Evolutionary conservation across 176 grass and related monocot species (phyloP), one percentile per base, ranked within the genome.

Genomic region (Ensete glaucum): DNA sequence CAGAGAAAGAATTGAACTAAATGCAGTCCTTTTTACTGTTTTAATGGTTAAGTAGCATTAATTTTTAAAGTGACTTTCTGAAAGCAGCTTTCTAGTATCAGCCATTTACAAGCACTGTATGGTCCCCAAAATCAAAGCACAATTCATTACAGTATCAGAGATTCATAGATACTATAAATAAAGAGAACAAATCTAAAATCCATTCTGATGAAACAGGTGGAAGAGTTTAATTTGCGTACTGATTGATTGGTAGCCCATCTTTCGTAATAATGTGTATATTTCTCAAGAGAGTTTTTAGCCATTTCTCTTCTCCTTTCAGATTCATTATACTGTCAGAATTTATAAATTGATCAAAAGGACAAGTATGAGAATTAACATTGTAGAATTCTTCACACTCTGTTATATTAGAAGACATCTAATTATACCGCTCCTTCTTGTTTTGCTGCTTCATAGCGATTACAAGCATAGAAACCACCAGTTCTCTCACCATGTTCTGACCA

Each of bases 251-350:
- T 90, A 69, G 96, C 96, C 96, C 96, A 99, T 34, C 96, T 91
- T 67, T 99, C 96, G 83, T 99, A 99, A 79, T 99, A 99, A 82
- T 99, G 96, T 67, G 96, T 99, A 62, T 99, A 99, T 82, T 88
- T 99, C 83, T 99, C 96, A 66, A 95, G 96, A 10, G 96, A 99
- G 71, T 99, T 95, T 79, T 99, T 99, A 29, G 96, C 96, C 96
- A 99, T 99, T 85, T 99, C 96, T 86, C 96, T 89, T 82, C 96
- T 91, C 85, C 91, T 91, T 85, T 99, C 96, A 87, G 91, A 94
- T 88, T 99, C 96, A 78, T 99, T 91, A 56, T 99, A 95, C 96
- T 99, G 81, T 77, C 79, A 81, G 21, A 55, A 87, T 64, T 73
- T 59, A 63, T 48, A 50, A 78, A 89, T 20, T 7, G 56, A 72